phyloP scores from a whole-genome alignment of 1,284 basidiomycete genomes.

The Moesziomyces sp. region DNA sequence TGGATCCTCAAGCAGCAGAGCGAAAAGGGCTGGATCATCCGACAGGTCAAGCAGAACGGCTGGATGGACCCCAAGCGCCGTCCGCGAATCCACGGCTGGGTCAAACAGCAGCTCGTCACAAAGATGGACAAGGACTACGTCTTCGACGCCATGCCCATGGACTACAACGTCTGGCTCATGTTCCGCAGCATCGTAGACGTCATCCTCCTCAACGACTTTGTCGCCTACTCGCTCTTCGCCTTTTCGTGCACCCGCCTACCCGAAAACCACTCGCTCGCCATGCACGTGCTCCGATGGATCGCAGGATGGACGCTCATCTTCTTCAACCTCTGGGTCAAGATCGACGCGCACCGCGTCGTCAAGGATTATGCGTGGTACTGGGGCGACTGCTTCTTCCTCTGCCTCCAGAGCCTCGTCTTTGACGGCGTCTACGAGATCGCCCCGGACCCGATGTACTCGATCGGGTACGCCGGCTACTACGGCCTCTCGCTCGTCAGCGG shows the following conservation, averaged over 20 bases:
- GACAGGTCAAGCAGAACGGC: slow-evolving; percentile 79
- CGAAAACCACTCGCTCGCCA: slow-evolving; percentile 76
- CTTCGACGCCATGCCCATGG: slow-evolving; percentile 74
- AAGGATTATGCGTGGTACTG: slow-evolving; percentile 86
- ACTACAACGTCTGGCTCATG: slow-evolving; percentile 78
- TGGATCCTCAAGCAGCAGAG: slow-evolving; percentile 93
- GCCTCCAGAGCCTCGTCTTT: slow-evolving; percentile 82
- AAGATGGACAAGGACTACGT: slow-evolving; percentile 94
- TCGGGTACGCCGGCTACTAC: slow-evolving; percentile 80
- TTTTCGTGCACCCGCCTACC: slow-evolving; percentile 78
- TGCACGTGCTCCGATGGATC: slow-evolving; percentile 87
- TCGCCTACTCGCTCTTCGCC: slow-evolving; percentile 94
- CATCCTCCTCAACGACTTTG: slow-evolving; percentile 88
- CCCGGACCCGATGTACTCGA: slow-evolving; percentile 90
- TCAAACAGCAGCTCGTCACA: slow-evolving; percentile 82
- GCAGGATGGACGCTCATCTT: slow-evolving; percentile 84
- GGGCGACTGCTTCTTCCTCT: slow-evolving; percentile 94
- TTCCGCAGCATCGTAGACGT: slow-evolving; percentile 93
- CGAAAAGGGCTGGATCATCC: slow-evolving; percentile 91
- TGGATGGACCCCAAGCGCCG: slow-evolving; percentile 84
- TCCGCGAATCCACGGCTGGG: slow-evolving; percentile 80
- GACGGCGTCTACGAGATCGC: slow-evolving; percentile 96
- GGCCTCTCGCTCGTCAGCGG: slow-evolving; percentile 89
- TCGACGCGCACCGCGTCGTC: slow-evolving; percentile 94
- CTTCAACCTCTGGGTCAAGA: slow-evolving; percentile 99